Percentiles rank a stretch among this genome's conserved stretches.
phyloP scores from a whole-genome alignment of 2,329 filamentous ascomycete genomes.

The Huntiella bhutanensis region DNA sequence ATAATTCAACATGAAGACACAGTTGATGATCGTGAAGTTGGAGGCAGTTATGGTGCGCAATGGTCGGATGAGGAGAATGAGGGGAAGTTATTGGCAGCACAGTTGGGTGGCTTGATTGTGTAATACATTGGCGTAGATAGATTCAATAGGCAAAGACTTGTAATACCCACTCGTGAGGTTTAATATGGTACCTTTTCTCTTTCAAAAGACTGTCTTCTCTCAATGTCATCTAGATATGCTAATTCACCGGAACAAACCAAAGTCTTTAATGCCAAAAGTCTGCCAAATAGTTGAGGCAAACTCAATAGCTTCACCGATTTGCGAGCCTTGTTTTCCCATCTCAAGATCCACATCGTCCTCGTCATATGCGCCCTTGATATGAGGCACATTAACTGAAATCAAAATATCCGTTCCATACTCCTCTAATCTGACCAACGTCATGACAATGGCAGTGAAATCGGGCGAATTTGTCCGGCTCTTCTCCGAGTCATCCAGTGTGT shows the following conservation, averaged over 20 bases:
- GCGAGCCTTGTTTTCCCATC: slow-evolving; percentile 43
- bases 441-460: slow-evolving; percentile 55
- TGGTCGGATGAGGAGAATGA: slow-evolving; percentile 3
- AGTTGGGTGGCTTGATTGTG: slow-evolving; percentile 6
- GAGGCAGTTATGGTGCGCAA: background rate
- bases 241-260: slow-evolving; percentile 42
- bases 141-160: too few species aligned
- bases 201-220: too few species aligned
- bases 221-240: too few species aligned
- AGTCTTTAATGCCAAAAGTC: slow-evolving; percentile 62
- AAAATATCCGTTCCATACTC: slow-evolving; percentile 62
- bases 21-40: background rate
- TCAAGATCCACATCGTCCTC: slow-evolving; percentile 52
- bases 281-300: slow-evolving; percentile 49
- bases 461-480: slow-evolving; percentile 18
- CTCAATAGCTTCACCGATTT: slow-evolving; percentile 51
- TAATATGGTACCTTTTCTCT: too few species aligned
- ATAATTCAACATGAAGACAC: background rate
- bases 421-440: slow-evolving; percentile 60
- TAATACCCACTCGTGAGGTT: too few species aligned
- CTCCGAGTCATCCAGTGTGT: slow-evolving; percentile 24
- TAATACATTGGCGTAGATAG: background rate
- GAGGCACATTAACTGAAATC: slow-evolving; percentile 74
- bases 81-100: slow-evolving; percentile 5
- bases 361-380: slow-evolving; percentile 55